Base-by-base conservation (phyloP, 148 eudicot species). In the Mesembryanthemum crystallinum region DNA sequence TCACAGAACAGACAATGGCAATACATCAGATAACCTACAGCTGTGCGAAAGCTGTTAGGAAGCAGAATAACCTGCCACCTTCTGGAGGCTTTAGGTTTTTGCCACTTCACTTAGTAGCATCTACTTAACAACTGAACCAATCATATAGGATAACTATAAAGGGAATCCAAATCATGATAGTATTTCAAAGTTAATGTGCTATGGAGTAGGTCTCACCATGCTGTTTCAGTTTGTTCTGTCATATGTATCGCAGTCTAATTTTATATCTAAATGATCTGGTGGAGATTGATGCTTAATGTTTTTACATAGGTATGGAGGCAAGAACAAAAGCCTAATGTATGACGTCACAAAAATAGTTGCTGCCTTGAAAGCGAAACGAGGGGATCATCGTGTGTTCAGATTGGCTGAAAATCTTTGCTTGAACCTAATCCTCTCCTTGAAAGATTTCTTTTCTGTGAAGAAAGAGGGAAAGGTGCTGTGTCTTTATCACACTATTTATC, bases 321-420 rank as follows among this genome's bases (percentile, higher is more conserved):
- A 95, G 84, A 89, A 83, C 91, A 95, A 95, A 80, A 85, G 80
- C 79, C 84, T 95, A 69, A 95, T 95, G 92, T 86, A 95, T 74
- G 99, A 95, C 78, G 90, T 92, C 55, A 87, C 97, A 7, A 95
- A 95, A 84, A 89, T 95, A 73, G 87, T 92, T 82, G 83, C 89
- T 64, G 87, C 97, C 60, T 71, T 95, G 69, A 95, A 89, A 86
- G 94, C 87, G 65, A 95, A 95, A 83, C 94, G 96, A 32, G 97
- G 96, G 71, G 99, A 95, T 73, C 99, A 95, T 84, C 99, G 97
- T 71, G 79, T 85, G 49, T 92, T 92, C 72, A 85, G 99, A 86
- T 83, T 95, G 87, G 94, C 97, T 75, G 97, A 95, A 80, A 95
- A 95, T 75, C 85, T 95, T 68, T 95, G 99, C 92, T 87, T 92